A percentile compares a stretch with the other conserved stretches of the same genome.
Conservation (phyloP, 495 filamentous ascomycete species). For the Amphirosellinia nigrospora region DNA sequence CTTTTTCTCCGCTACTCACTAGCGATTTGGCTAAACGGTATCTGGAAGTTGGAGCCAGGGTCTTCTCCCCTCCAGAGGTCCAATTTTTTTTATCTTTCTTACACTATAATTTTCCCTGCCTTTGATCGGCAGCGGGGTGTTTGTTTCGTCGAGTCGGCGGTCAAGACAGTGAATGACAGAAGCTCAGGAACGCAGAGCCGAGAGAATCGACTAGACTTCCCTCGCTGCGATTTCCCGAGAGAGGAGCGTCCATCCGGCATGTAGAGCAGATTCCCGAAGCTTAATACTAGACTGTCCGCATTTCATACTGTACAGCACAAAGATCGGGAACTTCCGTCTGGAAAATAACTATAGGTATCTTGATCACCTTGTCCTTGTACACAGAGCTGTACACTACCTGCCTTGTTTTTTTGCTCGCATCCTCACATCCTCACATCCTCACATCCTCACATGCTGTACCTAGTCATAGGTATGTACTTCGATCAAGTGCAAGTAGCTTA, state of each 20-base stretch:
- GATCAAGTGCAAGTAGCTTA: not conserved
- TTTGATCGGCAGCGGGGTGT: conserved; percentile 19
- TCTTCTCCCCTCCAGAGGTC: not conserved
- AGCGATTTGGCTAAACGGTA: conserved; percentile 18
- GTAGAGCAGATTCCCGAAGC: not conserved
- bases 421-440: not conserved
- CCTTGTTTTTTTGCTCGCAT: not conserved
- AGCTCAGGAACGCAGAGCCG: not conserved
- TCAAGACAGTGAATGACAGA: not conserved
- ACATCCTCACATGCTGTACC: too few relatives aligned
- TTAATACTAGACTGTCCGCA: not conserved
- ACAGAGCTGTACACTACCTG: not conserved
- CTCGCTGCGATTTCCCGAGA: not conserved
- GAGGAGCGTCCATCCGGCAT: not conserved
- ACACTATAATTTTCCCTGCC: too few relatives aligned
- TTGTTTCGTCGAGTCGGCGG: conserved; percentile 22
- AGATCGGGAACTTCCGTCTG: not conserved
- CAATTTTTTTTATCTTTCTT: not conserved
- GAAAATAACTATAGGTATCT: conserved; percentile 1
- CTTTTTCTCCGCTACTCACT: conserved; percentile 17
- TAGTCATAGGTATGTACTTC: too few relatives aligned
- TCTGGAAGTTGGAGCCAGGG: conserved; percentile 20
- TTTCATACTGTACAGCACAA: not conserved
- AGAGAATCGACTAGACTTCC: not conserved
- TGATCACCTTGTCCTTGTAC: conserved; percentile 13